Evolutionary conservation across 768 basidiomycete genomes (phyloP), one percentile per base, ranked within the genome.

Genomic region (Udeniomyces megalosporus): DNA sequence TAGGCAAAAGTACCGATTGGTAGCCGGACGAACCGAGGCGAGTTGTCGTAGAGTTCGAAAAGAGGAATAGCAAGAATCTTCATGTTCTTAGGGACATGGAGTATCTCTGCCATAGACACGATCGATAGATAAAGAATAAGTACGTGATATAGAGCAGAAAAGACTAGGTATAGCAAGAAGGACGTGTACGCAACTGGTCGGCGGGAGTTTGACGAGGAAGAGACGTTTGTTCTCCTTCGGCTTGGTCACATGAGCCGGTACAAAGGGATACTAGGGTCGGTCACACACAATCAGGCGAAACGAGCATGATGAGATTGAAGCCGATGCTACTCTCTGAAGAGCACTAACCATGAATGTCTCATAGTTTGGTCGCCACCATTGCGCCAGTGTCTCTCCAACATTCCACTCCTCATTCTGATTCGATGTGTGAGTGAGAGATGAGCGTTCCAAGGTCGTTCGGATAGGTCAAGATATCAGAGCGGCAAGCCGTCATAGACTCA

Each of bases 51-150:
- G 15, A 97, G 77, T 74, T 99, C 95, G 70, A 93, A 96, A 42
- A 99, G 78, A 0, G 95, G 95, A 50, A 66, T 35, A 34, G 65
- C 66, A 6, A 68, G 50, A 8, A 99, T 81, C 72, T 97, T 97
- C 93, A 97, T 96, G 74, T 99, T 99, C 75, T 88, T 88, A 0
- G 95, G 95, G 3, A 99, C 92, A 0, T 91, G 89, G 10, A 99
- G 82, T 17, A 93, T 87, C 73, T 95, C 93, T 96, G 73, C 24
- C 61, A 31, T 4, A 12, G 11, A 10, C 0, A 26, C 46, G 24
- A n/a, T 31, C 11, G 20, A 22, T 22, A 44, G 4, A 58, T 60
- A 1, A 26, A 44, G 20, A 11, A 52, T 34, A 35, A 42, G 26
- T 31, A 8, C 3, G 0, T n/a, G 1, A 14, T n/a, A n/a, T 15